Base-by-base conservation (phyloP, 2,329 filamentous ascomycete species). In the Aspergillus puulaauensis region DNA sequence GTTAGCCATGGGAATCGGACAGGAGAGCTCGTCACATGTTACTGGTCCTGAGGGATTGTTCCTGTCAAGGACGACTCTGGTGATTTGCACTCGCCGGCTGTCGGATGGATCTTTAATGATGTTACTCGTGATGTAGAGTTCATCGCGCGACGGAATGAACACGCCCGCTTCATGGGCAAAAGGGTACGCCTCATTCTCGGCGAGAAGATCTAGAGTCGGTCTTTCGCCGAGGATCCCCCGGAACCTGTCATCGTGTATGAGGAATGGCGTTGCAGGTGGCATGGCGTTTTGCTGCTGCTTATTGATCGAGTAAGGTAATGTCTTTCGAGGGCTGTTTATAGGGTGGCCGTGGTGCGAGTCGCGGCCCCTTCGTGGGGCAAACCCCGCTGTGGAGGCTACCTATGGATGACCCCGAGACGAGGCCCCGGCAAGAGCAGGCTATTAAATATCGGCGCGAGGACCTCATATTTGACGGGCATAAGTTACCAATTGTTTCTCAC, bases 131-230 rank as follows among this genome's bases (percentile, higher is more conserved):
- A 77, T 69, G 63, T 70, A 77, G 9, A 77, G 61, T 3, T 64
- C 64, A 44, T 73, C 68, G 3, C 63, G 69, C 4, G 60, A 52
- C 3, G 68, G 63, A 8, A 75, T 67, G 64, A 69, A 77, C 40
- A 77, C 63, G 23, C 75, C 66, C 0, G 80, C 80, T 66, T 83
- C 81, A 60, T 83, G 80, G 1, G 80, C 80, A 52, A 82, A 82
- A 0, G 79, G 75, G 41, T 79, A 76, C 0, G 64, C 56, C 6
- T 64, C 57, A 33, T 75, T 72, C 57, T 78, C 72, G 24, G 68
- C 63, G 6, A 80, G 61, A 3, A 79, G 62, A 9, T 76, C 65
- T 5, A 80, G 52, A 4, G 58, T 63, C 4, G 77, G 75, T 3
- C 57, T 54, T 4, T 57, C n/a, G 2, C 78, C 78, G 24, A 76